phyloP scores from a whole-genome alignment of 1,139 yeast species.

The Zygotorulaspora mrakii region DNA sequence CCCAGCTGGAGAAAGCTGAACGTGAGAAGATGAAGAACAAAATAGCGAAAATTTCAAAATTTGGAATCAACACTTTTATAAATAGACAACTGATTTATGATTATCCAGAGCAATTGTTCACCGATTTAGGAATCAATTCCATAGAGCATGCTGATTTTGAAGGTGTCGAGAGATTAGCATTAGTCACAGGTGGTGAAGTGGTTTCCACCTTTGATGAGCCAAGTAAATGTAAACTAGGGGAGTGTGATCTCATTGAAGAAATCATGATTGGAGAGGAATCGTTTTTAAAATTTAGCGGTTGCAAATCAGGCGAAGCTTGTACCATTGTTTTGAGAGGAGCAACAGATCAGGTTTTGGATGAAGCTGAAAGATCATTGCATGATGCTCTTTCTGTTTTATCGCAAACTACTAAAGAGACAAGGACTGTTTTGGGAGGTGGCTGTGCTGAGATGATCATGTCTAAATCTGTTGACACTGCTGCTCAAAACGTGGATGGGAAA shows the following conservation, averaged over 20 bases:
- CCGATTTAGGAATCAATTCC: conserved; percentile 83
- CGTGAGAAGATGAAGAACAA: conserved; percentile 87
- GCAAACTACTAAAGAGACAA: conserved; percentile 92
- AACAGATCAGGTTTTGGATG: conserved; percentile 91
- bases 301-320: conserved; percentile 94
- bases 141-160: conserved; percentile 98
- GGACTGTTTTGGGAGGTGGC: conserved; percentile 96
- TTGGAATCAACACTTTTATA: conserved; percentile 83
- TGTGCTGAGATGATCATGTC: conserved; percentile 98
- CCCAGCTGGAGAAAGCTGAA: conserved; percentile 94
- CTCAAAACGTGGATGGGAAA: conserved; percentile 91
- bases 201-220: conserved; percentile 95
- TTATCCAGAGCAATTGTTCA: conserved; percentile 93
- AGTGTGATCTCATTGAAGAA: conserved; percentile 88
- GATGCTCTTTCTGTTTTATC: conserved; percentile 95
- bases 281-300: conserved; percentile 86
- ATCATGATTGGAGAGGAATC: conserved; percentile 85
- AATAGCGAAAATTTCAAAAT: conserved; percentile 80
- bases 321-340: conserved; percentile 96
- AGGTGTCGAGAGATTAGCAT: conserved; percentile 93
- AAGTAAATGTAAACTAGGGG: conserved; percentile 77
- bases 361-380: conserved; percentile 95
- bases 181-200: conserved; percentile 97
- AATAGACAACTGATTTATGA: conserved; percentile 95
- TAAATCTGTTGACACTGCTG: conserved; percentile 92